phyloP scores from a whole-genome alignment of 2,329 filamentous ascomycete genomes.

The Aspergillus viridinutans region DNA sequence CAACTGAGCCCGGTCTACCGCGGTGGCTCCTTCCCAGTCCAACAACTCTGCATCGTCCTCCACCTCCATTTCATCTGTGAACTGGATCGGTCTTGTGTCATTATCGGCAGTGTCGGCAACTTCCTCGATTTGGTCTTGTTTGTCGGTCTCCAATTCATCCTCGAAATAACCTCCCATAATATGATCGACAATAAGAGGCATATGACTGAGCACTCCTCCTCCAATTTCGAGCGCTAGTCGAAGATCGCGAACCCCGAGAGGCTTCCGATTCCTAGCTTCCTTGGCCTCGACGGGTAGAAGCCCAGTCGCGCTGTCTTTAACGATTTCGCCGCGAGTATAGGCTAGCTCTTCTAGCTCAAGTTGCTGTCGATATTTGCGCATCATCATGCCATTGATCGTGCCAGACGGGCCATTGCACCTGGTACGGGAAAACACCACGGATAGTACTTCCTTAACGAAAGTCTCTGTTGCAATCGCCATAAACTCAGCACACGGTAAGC shows the following conservation, averaged over 20 bases:
- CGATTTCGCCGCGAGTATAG: constrained; percentile 67
- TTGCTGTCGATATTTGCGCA: constrained; percentile 70
- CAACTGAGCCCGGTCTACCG: constrained; percentile 35
- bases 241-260: constrained; percentile 73
- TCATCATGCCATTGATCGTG: constrained; percentile 70
- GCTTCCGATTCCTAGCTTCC: constrained; percentile 65
- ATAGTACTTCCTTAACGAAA: constrained; percentile 59
- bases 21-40: constrained; percentile 38
- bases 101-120: constrained; percentile 16
- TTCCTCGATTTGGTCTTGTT: constrained; percentile 30
- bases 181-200: constrained; percentile 68
- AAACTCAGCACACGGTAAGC: constrained; percentile 53
- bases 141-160: constrained; percentile 61
- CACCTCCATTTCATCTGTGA: constrained; percentile 37
- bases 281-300: constrained; percentile 77
- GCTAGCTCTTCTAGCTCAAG: constrained; percentile 72
- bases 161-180: constrained; percentile 70
- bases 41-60: constrained; percentile 36
- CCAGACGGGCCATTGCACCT: constrained; percentile 57
- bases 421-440: constrained; percentile 51
- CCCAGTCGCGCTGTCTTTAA: constrained; percentile 66
- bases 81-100: constrained; percentile 16
- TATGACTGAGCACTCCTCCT: constrained; percentile 70
- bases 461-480: constrained; percentile 60
- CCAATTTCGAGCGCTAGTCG: constrained; percentile 71